Evolutionary conservation across 306 rosid genomes (phyloP).

Genomic region (Canavalia gladiata): DNA sequence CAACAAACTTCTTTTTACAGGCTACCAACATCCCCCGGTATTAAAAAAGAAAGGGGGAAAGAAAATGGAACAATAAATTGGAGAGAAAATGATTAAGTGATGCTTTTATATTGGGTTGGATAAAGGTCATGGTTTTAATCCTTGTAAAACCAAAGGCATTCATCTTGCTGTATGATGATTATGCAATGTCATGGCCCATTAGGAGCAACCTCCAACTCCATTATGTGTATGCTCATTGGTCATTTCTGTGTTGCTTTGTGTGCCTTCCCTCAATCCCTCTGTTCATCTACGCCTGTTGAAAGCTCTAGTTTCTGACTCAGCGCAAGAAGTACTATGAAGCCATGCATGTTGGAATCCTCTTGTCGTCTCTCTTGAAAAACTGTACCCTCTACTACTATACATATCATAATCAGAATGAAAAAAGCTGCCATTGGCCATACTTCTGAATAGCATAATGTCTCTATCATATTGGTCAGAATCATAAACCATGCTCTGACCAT

Average conservation of each 20-base stretch:
- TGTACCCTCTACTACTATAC: constrained; percentile 59
- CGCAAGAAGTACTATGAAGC: constrained; percentile 55
- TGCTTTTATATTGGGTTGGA: constrained; percentile 44
- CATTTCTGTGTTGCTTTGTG: constrained; percentile 30
- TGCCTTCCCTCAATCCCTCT: constrained; percentile 15
- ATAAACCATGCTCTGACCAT: constrained; percentile 80
- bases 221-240: constrained; percentile 28
- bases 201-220: constrained; percentile 38
- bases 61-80: constrained; percentile 37
- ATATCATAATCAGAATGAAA: constrained; percentile 58
- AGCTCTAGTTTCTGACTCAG: constrained; percentile 68
- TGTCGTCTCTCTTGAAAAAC: constrained; percentile 56
- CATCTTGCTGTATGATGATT: constrained; percentile 17
- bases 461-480: constrained; percentile 85
- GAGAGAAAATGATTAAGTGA: constrained; percentile 29
- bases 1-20: constrained; percentile 54
- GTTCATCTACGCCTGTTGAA: constrained; percentile 40
- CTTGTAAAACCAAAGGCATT: constrained; percentile 33
- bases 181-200: constrained; percentile 13
- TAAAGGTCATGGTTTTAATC: constrained; percentile 4
- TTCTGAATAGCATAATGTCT: constrained; percentile 74
- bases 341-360: constrained; percentile 48
- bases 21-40: constrained; percentile 50
- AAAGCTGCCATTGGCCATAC: constrained; percentile 64
- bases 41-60: constrained; percentile 43